Evolutionary conservation across 768 basidiomycete species (phyloP).

Genomic region (Tremella mesenterica): DNA sequence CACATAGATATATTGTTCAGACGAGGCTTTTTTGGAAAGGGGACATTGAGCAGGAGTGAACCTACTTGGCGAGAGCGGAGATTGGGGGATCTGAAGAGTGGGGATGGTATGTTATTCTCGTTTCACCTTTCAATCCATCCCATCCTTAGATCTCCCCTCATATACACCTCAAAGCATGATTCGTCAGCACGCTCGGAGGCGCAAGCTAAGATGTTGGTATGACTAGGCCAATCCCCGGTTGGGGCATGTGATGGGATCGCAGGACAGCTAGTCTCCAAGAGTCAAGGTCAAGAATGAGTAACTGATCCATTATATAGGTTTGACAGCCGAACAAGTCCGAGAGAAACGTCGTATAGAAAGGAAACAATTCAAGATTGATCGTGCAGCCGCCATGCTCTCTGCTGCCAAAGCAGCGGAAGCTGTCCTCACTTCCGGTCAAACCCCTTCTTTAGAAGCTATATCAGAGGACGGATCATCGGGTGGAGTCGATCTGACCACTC

Average conservation of each 20-base stretch:
- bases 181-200: background rate
- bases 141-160: background rate
- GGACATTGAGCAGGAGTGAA: conserved; percentile 85
- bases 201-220: background rate
- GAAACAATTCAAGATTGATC: conserved; percentile 83
- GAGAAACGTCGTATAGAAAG: conserved; percentile 78
- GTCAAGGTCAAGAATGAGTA: too few species aligned
- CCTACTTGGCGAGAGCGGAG: conserved; percentile 83
- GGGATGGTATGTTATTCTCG: conserved; percentile 50
- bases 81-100: conserved; percentile 56
- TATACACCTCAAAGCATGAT: background rate
- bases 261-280: too few species aligned
- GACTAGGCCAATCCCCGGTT: too few species aligned
- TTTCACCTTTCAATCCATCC: background rate
- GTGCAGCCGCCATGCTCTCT: conserved; percentile 62
- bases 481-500: conserved; percentile 21
- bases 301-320: too few species aligned
- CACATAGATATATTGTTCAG: conserved; percentile 71
- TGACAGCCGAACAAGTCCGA: conserved; percentile 85
- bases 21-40: conserved; percentile 95
- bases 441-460: background rate
- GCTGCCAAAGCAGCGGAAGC: conserved; percentile 53
- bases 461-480: background rate
- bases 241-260: too few species aligned
- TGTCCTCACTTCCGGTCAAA: conserved; percentile 25